phyloP scores from a whole-genome alignment of 2,329 filamentous ascomycete genomes.

The Sarocladiaceae sp. region DNA sequence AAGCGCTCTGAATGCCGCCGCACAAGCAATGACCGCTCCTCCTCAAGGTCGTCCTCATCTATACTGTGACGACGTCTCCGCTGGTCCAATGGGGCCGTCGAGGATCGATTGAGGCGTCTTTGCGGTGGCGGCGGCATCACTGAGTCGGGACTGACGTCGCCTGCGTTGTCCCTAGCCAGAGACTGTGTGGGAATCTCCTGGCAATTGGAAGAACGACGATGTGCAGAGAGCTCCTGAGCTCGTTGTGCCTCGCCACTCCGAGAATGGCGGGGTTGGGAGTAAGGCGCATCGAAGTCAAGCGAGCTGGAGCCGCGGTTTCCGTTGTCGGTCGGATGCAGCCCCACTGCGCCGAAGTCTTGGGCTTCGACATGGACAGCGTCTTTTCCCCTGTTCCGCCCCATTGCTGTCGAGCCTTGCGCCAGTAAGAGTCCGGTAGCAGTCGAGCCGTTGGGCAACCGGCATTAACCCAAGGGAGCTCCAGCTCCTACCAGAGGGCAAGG shows the following conservation, averaged over 20 bases:
- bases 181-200: neutral
- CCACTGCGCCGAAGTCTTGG: slow-evolving; percentile 2
- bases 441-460: neutral
- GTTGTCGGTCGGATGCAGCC: neutral
- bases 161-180: neutral
- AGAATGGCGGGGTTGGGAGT: slow-evolving; percentile 4
- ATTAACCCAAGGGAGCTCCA: neutral
- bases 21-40: neutral
- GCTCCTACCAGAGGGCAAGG: slow-evolving; percentile 1
- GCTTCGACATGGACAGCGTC: slow-evolving; percentile 1
- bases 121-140: slow-evolving; percentile 5
- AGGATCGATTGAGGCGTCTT: slow-evolving; percentile 2
- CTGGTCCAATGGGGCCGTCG: slow-evolving; percentile 1
- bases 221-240: neutral
- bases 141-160: neutral
- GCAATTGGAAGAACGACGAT: neutral
- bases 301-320: neutral
- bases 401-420: neutral
- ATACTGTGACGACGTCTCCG: neutral
- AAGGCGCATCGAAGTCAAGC: neutral
- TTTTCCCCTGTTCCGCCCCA: neutral
- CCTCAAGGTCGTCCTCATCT: neutral
- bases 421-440: neutral
- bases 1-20: slow-evolving; percentile 2
- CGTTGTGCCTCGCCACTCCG: neutral